phyloP scores from a whole-genome alignment of 2,329 filamentous ascomycete genomes.

The Proliferodiscus dingleyae region DNA sequence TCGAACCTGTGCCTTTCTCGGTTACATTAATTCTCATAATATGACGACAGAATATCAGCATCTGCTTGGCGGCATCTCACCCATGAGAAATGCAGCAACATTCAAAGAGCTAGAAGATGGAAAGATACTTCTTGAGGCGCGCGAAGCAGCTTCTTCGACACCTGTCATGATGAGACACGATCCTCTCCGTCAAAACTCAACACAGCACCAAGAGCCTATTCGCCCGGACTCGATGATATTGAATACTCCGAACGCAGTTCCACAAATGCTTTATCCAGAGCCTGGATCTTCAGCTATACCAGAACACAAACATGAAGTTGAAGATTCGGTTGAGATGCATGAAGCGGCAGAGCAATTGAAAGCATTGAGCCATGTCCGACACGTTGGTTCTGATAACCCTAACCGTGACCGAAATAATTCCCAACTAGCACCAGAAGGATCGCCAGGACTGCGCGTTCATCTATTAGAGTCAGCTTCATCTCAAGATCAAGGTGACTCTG shows the following conservation, averaged over 20 bases:
- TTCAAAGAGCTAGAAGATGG: constrained; percentile 53
- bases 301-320: constrained; percentile 44
- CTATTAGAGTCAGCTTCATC: constrained; percentile 41
- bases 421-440: constrained; percentile 29
- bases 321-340: constrained; percentile 65
- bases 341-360: constrained; percentile 64
- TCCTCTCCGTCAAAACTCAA: constrained; percentile 25
- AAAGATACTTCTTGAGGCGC: constrained; percentile 46
- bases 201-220: constrained; percentile 21
- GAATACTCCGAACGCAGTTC: constrained; percentile 21
- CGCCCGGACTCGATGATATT: constrained; percentile 24
- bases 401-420: constrained; percentile 29
- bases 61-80: constrained; percentile 43
- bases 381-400: constrained; percentile 43
- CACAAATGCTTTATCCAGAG: constrained; percentile 26
- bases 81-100: constrained; percentile 38
- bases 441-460: constrained; percentile 28
- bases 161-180: constrained; percentile 39
- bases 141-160: constrained; percentile 31
- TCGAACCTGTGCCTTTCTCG: constrained; percentile 61
- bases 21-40: constrained; percentile 62
- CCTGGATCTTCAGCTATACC: constrained; percentile 20
- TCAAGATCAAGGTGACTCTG: constrained; percentile 36
- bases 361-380: constrained; percentile 58
- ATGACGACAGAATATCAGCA: constrained; percentile 60